These are phyloP conservation scores for Spizellomyces sp. DNA, from an alignment of 192 early-diverging fungal species.

Conservation along the genomic window DNA sequence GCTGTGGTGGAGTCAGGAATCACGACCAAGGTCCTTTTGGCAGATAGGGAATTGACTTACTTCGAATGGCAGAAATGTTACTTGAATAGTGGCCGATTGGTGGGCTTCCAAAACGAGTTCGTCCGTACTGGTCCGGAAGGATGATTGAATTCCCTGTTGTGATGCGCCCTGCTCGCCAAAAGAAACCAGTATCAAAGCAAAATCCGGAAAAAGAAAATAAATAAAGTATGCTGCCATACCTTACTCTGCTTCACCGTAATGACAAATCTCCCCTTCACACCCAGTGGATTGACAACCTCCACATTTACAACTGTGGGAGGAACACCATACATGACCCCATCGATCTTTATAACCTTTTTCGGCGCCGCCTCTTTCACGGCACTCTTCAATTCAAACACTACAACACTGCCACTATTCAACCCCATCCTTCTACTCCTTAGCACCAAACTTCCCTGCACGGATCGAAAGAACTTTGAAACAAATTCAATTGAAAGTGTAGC, in stretches of 20 bases:
- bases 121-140: conserved; percentile 32
- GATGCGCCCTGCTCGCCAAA: not conserved
- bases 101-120: conserved; percentile 33
- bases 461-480: conserved; percentile 40
- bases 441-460: conserved; percentile 28
- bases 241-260: conserved; percentile 33
- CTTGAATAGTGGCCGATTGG: conserved; percentile 24
- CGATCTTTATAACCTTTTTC: conserved; percentile 29
- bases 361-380: conserved; percentile 35
- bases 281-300: conserved; percentile 47
- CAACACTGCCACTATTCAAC: conserved; percentile 40
- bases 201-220: not conserved
- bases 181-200: not conserved
- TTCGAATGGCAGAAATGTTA: conserved; percentile 52
- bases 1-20: conserved; percentile 8
- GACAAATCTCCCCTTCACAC: conserved; percentile 33
- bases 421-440: conserved; percentile 48
- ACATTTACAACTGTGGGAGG: conserved; percentile 40
- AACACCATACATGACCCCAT: conserved; percentile 42
- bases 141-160: conserved; percentile 30
- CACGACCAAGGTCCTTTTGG: not conserved
- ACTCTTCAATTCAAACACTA: conserved; percentile 43
- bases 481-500: conserved; percentile 39
- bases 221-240: conserved; percentile 16
- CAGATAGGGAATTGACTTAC: conserved; percentile 3